Conservation (phyloP, 352 stramenopile genomes). For the Phytophthora chlamydospora region DNA sequence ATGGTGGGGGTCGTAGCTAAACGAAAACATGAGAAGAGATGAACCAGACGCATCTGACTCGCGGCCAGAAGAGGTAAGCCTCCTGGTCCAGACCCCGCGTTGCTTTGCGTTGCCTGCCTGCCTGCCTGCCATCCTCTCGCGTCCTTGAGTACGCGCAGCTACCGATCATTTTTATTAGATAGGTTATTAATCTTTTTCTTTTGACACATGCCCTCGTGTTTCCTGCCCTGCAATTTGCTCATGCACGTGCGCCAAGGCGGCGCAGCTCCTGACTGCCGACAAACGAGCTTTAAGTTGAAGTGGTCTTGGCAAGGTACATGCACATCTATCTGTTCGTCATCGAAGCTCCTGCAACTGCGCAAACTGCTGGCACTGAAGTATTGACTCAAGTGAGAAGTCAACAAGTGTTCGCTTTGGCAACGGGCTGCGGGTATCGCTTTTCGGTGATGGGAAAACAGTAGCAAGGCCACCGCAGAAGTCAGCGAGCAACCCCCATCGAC, state of each 20-base stretch:
- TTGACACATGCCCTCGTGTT: slow-evolving; percentile 22
- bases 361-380: slow-evolving; percentile 34
- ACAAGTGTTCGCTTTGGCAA: neutral
- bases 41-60: slow-evolving; percentile 44
- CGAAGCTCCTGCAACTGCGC: slow-evolving; percentile 10
- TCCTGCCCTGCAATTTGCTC: slow-evolving; percentile 15
- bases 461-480: slow-evolving; percentile 32
- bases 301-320: neutral
- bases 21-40: slow-evolving; percentile 62
- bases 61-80: slow-evolving; percentile 27
- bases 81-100: slow-evolving; percentile 29
- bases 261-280: too few relatives aligned
- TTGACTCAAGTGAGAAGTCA: slow-evolving; percentile 23
- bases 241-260: too few relatives aligned
- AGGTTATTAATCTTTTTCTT: slow-evolving; percentile 37
- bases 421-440: neutral
- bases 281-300: too few relatives aligned
- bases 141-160: slow-evolving; percentile 21
- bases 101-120: slow-evolving; percentile 36
- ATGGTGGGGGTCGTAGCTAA: slow-evolving; percentile 55
- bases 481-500: slow-evolving; percentile 19
- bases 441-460: slow-evolving; percentile 23
- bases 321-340: neutral
- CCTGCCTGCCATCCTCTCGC: slow-evolving; percentile 22
- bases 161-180: slow-evolving; percentile 40